Evolutionary conservation across 169 alveolate genomes (phyloP), one percentile per base, ranked within the genome.

Genomic region (Plasmodium yoelii): DNA sequence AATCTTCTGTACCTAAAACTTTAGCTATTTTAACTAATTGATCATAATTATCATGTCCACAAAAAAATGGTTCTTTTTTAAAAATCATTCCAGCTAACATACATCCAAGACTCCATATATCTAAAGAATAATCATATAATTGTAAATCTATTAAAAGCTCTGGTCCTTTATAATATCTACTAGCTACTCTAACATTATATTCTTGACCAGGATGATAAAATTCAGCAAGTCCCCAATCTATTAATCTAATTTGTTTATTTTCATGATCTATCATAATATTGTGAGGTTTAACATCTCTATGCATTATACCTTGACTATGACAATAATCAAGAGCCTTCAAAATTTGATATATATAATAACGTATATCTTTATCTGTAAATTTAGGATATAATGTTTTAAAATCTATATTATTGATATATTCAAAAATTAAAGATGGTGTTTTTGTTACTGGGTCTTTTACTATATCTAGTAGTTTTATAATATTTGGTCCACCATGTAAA

Each of bases 211-310:
- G 99, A 84, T 97, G 99, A 80, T 98, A 98, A 93, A 97, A 98
- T 94, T 98, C 99, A 10, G 99, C 99, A 28, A 98, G 95, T 0
- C 99, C 99, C 99, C 99, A 98, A 90, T 98, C 99, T 77, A 98
- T 98, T 34, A 98, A 93, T 82, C 99, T 93, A 70, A 98, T 94
- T 72, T 94, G 93, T 91, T 96, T 96, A 77, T 90, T 74, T 64
- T 93, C 95, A 70, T 96, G 99, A 93, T 98, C 99, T 47, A 98
- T 97, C 97, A 98, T 97, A 42, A 98, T 97, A 94, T 98, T 98
- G 87, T 98, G 99, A 73, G 99, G 99, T 88, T 97, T 97, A 67
- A 97, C 97, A 84, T 97, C 99, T 70, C 99, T 92, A 92, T 99
- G 99, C 98, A 98, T 98, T 72, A 99, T 98, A 34, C 99, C 99